Conservation (phyloP, 306 rosid species). For the Sechiopsis laciniata region DNA sequence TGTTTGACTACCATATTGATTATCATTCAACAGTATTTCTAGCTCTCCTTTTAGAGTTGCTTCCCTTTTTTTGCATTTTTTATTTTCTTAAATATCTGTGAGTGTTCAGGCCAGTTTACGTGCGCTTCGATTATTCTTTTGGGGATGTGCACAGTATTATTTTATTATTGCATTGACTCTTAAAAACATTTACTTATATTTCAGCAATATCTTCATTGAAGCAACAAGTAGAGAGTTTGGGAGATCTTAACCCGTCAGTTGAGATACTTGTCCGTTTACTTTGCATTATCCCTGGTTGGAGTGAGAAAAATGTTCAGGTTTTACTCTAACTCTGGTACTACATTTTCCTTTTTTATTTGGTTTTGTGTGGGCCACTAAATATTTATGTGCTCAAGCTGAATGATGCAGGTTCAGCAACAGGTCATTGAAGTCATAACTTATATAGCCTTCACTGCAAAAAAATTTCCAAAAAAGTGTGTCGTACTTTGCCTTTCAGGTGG, state of each 20-base stretch:
- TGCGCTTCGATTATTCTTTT: no score
- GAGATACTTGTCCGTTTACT: constrained; percentile 80
- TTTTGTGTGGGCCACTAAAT: constrained; percentile 1
- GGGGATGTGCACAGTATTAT: not conserved
- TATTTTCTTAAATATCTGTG: no score
- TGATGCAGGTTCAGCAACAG: constrained; percentile 94
- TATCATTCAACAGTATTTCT: not conserved
- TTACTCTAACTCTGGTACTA: constrained; percentile 19
- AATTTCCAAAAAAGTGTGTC: constrained; percentile 88
- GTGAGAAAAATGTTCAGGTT: constrained; percentile 99
- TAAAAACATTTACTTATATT: not conserved
- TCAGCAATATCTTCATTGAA: constrained; percentile 55
- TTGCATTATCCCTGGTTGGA: constrained; percentile 92
- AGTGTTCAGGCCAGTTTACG: no score
- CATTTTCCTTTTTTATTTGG: not conserved
- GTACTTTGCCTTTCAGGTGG: constrained; percentile 90
- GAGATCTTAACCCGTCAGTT: constrained; percentile 53
- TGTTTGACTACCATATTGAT: not conserved
- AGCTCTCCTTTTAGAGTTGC: not conserved
- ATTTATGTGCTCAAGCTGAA: constrained; percentile 22
- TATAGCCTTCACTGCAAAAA: constrained; percentile 62
- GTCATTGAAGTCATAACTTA: constrained; percentile 70
- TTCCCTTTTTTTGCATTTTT: no score
- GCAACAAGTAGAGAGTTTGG: constrained; percentile 74
- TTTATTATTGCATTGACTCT: not conserved